These are phyloP conservation scores for Puya raimondii DNA, from an alignment of 176 grass and related monocot genomes.

Conservation along the genomic window DNA sequence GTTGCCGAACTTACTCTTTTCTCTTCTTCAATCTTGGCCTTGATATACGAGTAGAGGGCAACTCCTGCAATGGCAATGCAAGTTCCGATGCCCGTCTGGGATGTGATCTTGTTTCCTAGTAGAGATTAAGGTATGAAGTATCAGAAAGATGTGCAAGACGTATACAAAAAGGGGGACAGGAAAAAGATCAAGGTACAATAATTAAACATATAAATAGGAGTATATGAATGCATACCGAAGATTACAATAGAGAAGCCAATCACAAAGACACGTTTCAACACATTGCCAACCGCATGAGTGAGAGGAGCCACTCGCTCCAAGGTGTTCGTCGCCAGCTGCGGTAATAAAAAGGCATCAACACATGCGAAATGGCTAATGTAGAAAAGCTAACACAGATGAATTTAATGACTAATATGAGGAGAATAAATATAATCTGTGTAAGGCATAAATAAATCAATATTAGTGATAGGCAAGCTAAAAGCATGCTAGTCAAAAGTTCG, in stretches of 20 bases:
- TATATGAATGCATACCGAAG: constrained; percentile 2
- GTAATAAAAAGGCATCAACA: constrained; percentile 19
- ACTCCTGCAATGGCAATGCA: constrained; percentile 85
- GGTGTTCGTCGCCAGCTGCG: constrained; percentile 88
- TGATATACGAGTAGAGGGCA: constrained; percentile 89
- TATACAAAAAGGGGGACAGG: not conserved
- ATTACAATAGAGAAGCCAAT: constrained; percentile 99
- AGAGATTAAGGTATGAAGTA: constrained; percentile 18
- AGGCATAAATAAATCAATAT: too few relatives aligned
- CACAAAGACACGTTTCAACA: constrained; percentile 98
- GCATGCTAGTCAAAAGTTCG: too few relatives aligned
- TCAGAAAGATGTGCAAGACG: not conserved
- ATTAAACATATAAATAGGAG: constrained; percentile 8
- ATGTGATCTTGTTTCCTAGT: constrained; percentile 84
- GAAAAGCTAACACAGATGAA: not conserved
- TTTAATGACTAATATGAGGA: not conserved
- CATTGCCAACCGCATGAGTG: constrained; percentile 96
- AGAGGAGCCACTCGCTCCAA: constrained; percentile 94
- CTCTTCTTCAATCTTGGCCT: constrained; percentile 93
- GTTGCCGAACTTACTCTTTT: constrained; percentile 59
- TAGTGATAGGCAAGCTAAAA: too few relatives aligned
- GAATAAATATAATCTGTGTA: too few relatives aligned
- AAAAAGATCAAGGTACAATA: not conserved
- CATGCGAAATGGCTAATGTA: not conserved
- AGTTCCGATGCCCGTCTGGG: constrained; percentile 92